Evolutionary conservation across 1,284 basidiomycete genomes (phyloP).

Genomic region (Heterobasidion annosum): DNA sequence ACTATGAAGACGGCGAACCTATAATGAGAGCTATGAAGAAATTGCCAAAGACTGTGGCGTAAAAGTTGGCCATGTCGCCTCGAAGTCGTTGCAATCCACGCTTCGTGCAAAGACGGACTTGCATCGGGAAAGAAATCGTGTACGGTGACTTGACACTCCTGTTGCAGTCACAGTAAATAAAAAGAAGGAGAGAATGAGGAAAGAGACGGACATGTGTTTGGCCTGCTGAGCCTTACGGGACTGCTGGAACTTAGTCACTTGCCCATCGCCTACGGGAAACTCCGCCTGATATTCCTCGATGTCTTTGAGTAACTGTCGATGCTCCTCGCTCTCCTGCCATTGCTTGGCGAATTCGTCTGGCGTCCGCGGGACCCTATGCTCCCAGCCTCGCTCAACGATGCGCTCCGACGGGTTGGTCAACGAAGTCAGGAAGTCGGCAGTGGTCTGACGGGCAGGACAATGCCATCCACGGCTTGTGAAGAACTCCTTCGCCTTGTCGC

Average conservation of each 20-base stretch:
- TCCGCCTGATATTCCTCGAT: conserved; percentile 25
- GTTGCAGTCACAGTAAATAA: too few species aligned
- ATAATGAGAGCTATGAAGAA: conserved; percentile 27
- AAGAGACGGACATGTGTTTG: background rate
- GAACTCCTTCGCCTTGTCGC: conserved; percentile 65
- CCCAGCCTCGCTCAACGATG: conserved; percentile 35
- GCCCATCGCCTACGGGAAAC: conserved; percentile 26
- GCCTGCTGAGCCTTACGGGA: conserved; percentile 1
- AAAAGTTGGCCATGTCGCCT: conserved; percentile 29
- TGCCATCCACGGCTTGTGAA: conserved; percentile 76
- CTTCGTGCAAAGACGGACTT: conserved; percentile 45
- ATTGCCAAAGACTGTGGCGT: conserved; percentile 13
- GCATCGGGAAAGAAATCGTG: conserved; percentile 41
- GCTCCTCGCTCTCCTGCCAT: conserved; percentile 22
- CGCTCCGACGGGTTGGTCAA: conserved; percentile 79
- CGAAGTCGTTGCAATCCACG: conserved; percentile 48
- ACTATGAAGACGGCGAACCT: too few species aligned
- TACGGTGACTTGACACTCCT: background rate
- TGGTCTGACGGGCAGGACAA: conserved; percentile 63
- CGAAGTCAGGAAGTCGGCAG: conserved; percentile 72
- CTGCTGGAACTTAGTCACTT: conserved; percentile 25
- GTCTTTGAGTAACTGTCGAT: conserved; percentile 21
- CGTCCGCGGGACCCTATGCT: conserved; percentile 43
- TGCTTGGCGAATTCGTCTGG: conserved; percentile 48
- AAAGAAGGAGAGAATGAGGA: too few species aligned